These are phyloP conservation scores for Penicillium egyptiacum DNA, from an alignment of 495 filamentous ascomycete genomes.

Conservation along the genomic window DNA sequence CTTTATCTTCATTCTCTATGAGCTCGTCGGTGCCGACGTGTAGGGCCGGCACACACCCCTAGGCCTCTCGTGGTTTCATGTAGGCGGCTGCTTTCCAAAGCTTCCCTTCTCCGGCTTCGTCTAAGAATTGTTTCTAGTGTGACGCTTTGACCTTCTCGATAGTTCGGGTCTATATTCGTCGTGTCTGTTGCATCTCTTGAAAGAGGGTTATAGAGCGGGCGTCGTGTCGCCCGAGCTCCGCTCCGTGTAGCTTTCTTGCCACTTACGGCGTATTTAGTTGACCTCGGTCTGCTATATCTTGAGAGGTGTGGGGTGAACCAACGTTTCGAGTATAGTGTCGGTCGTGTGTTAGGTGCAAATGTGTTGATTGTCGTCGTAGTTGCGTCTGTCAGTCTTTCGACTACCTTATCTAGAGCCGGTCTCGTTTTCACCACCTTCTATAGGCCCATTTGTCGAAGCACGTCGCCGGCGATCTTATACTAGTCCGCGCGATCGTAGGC, in stretches of 20 bases:
- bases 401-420: conserved; percentile 15
- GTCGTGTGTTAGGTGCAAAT: too few species aligned
- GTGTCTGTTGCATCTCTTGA: conserved; percentile 18
- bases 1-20: conserved; percentile 26
- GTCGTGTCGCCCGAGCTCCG: conserved; percentile 10
- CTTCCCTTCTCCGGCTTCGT: conserved; percentile 17
- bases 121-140: conserved; percentile 19
- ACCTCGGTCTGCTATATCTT: conserved; percentile 21
- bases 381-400: conserved; percentile 15
- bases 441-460: conserved; percentile 11
- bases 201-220: conserved; percentile 4
- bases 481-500: conserved; percentile 30
- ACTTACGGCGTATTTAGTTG: conserved; percentile 21
- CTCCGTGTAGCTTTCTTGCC: conserved; percentile 22
- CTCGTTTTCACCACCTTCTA: conserved; percentile 11
- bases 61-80: conserved; percentile 26
- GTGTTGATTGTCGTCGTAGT: too few species aligned
- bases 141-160: conserved; percentile 15
- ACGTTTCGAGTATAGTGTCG: conserved; percentile 26
- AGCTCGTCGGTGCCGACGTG: conserved; percentile 12
- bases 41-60: conserved; percentile 19
- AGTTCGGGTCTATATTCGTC: conserved; percentile 11
- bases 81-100: conserved; percentile 31
- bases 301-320: conserved; percentile 27
- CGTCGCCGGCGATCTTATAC: conserved; percentile 21